phyloP scores from a whole-genome alignment of 1,284 basidiomycete species.

The Somion occarium region DNA sequence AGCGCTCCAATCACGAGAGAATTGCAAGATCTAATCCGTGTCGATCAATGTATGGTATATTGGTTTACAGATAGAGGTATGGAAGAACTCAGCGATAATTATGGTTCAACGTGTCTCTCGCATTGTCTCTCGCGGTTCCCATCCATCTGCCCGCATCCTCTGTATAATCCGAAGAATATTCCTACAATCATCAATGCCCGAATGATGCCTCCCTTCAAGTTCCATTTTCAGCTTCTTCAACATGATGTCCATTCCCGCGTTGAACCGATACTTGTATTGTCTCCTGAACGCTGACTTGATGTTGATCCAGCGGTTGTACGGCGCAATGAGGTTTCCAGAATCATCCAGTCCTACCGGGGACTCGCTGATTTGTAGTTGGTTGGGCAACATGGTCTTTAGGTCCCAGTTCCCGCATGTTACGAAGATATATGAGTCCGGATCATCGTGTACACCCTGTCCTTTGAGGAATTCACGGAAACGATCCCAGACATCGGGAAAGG shows the following conservation, averaged over 20 bases:
- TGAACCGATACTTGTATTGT: conserved; percentile 16
- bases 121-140: conserved; percentile 21
- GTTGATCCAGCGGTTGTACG: conserved; percentile 28
- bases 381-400: conserved; percentile 31
- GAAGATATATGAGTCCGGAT: conserved; percentile 20
- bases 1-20: too few species aligned
- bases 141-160: conserved; percentile 23
- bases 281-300: conserved; percentile 25
- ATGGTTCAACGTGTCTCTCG: too few species aligned
- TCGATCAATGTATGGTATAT: too few species aligned
- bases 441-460: conserved; percentile 16
- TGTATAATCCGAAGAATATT: conserved; percentile 33
- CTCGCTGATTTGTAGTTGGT: conserved; percentile 24
- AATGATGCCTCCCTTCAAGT: conserved; percentile 36
- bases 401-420: conserved; percentile 34
- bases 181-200: conserved; percentile 37
- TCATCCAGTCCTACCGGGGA: conserved; percentile 16
- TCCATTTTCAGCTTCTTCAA: conserved; percentile 20
- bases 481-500: conserved; percentile 28
- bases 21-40: too few species aligned
- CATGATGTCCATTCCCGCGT: conserved; percentile 26
- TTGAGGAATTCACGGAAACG: conserved; percentile 26
- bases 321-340: conserved; percentile 15
- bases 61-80: too few species aligned
- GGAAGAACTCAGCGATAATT: too few species aligned